Conservation (phyloP, 75 land plant species). For the Pinus albicaulis region DNA sequence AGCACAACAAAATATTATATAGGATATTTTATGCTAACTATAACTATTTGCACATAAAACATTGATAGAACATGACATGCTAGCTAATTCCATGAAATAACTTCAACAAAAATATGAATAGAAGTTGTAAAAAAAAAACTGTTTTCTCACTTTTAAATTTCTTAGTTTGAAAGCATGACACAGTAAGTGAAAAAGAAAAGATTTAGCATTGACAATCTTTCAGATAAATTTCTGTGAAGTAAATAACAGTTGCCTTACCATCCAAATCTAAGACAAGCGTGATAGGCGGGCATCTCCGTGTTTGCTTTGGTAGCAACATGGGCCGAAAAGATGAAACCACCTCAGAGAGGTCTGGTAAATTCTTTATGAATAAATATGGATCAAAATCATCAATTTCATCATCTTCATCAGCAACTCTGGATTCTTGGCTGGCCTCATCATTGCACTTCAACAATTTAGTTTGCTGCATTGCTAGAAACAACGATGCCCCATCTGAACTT, state of each 20-base stretch:
- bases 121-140: background rate
- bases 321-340: slow-evolving; percentile 33
- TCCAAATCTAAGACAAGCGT: slow-evolving; percentile 89
- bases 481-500: background rate
- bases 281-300: slow-evolving; percentile 34
- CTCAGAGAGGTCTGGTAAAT: slow-evolving; percentile 56
- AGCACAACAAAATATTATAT: background rate
- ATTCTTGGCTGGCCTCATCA: slow-evolving; percentile 8
- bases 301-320: slow-evolving; percentile 37
- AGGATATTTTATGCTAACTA: background rate
- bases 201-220: background rate
- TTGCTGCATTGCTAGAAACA: slow-evolving; percentile 10
- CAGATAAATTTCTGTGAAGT: background rate
- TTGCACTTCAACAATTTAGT: slow-evolving; percentile 10
- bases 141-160: background rate
- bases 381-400: slow-evolving; percentile 64
- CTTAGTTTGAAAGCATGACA: background rate
- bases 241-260: slow-evolving; percentile 51
- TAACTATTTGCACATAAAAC: background rate
- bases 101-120: slow-evolving; percentile 4
- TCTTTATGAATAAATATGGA: slow-evolving; percentile 52
- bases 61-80: background rate
- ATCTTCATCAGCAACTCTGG: slow-evolving; percentile 8
- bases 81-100: background rate
- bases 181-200: background rate